Conservation (phyloP, 2,329 filamentous ascomycete species). For the Neopestalotiopsis clavispora region DNA sequence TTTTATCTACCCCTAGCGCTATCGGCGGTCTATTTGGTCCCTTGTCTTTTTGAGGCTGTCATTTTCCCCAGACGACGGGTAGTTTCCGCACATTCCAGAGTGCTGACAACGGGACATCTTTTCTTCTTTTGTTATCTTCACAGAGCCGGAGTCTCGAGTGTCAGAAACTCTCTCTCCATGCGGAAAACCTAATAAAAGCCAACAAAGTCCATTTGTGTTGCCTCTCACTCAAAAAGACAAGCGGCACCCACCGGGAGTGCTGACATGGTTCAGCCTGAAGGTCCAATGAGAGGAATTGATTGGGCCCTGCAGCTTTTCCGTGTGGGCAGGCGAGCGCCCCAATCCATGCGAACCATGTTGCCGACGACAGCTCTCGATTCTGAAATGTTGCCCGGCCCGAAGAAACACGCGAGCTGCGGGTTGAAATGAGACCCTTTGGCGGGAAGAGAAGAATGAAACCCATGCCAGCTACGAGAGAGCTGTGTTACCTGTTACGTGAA, state of each 20-base stretch:
- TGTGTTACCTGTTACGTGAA: no score
- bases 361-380: no score
- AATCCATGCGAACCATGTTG: no score
- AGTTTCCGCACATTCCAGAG: not conserved
- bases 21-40: not conserved
- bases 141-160: not conserved
- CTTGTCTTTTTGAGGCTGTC: not conserved
- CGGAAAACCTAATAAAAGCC: not conserved
- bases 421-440: no score
- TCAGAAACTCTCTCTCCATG: not conserved
- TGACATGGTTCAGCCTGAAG: not conserved
- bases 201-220: not conserved
- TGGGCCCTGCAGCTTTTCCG: no score
- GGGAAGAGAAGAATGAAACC: no score
- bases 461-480: no score
- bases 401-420: no score
- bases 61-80: not conserved
- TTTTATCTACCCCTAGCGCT: not conserved
- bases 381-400: no score
- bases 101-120: not conserved
- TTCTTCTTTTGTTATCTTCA: not conserved
- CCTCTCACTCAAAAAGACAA: not conserved
- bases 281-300: not conserved
- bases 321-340: not conserved
- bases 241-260: not conserved